Evolutionary conservation across 768 basidiomycete genomes (phyloP), one percentile per base, ranked within the genome.

Genomic region (Rhodotorula toruloides): DNA sequence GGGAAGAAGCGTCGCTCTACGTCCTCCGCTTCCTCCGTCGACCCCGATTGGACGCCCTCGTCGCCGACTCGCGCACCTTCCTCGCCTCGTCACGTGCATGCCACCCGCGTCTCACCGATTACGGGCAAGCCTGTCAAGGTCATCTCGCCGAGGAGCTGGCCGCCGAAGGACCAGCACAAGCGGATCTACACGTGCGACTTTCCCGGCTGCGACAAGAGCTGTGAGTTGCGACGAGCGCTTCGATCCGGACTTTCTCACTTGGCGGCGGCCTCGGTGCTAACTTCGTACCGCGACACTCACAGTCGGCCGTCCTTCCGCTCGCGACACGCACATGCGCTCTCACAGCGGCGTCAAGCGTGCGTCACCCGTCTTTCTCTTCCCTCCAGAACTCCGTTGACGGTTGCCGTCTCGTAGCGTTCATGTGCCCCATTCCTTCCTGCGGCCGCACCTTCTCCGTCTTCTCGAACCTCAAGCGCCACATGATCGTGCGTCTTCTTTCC

Each of bases 91-190:
- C 21, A 22, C 44, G 13, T n/a, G n/a, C n/a, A n/a, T n/a, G 44
- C 32, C 27, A 17, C 34, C 10, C 58, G 43, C 16, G 63, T 67
- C 52, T 58, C 56, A 14, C 60, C 60, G 19, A 63, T 67, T 36
- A 67, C 66, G 36, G 66, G 66, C n/a, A 58, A 54, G 49, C 66
- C 66, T 29, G 53, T 61, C 25, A 67, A 63, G 47, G 17, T 25
- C 10, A 67, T 63, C 42, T 27, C 66, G 44, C 62, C 58, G 52
- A 27, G 61, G 2, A n/a, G 50, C 3, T 67, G 61, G 60, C 66
- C 66, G 34, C 66, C 66, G 14, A 67, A 67, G 42, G 66, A 67
- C 22, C 39, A 31, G 13, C 29, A n/a, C 16, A 58, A 49, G 43
- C 39, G 66, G 22, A 4, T 27, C 8, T 63, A 54, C 27, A 1